Conservation (phyloP, 208 protist species). For the Trypanosoma melophagium region DNA sequence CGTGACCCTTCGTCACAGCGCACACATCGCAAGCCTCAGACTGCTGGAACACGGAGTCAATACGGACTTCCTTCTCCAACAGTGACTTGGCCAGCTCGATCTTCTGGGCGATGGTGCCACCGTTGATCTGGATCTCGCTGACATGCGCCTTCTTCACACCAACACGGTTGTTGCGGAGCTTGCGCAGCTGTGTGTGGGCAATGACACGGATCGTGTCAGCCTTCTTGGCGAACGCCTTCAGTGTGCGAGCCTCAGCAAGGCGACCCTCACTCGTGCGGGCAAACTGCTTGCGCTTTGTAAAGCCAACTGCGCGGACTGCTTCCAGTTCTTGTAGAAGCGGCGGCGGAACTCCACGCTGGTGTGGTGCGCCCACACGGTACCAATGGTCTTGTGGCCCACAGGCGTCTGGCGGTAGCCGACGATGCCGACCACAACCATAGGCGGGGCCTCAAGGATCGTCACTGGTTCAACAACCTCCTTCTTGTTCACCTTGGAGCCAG, state of each 20-base stretch:
- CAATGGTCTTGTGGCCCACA: constrained; percentile 95
- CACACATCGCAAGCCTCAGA: constrained; percentile 97
- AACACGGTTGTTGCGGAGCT: constrained; percentile 96
- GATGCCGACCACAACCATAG: constrained; percentile 98
- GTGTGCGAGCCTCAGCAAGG: constrained; percentile 80
- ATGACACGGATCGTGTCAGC: constrained; percentile 97
- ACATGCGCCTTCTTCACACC: constrained; percentile 99
- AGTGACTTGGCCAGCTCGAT: constrained; percentile 92
- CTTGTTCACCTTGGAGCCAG: constrained; percentile 96
- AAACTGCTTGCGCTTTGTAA: constrained; percentile 92
- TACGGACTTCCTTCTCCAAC: constrained; percentile 97
- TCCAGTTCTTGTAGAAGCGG: constrained; percentile 99
- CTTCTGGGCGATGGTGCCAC: constrained; percentile 96
- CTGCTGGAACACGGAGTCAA: constrained; percentile 95
- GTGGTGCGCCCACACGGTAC: constrained; percentile 98
- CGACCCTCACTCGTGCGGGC: constrained; percentile 83
- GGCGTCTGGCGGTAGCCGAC: constrained; percentile 98
- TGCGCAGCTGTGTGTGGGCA: constrained; percentile 98
- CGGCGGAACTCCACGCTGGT: constrained; percentile 94
- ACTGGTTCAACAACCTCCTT: constrained; percentile 99
- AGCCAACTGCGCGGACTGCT: constrained; percentile 97
- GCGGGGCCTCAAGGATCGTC: constrained; percentile 98
- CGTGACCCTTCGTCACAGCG: constrained; percentile 98
- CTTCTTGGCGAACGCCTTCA: constrained; percentile 96
- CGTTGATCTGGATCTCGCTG: constrained; percentile 99